A percentile compares a stretch with the other conserved stretches of the same genome.
Conservation (phyloP, 495 filamentous ascomycete genomes). For the Neurospora sp. region DNA sequence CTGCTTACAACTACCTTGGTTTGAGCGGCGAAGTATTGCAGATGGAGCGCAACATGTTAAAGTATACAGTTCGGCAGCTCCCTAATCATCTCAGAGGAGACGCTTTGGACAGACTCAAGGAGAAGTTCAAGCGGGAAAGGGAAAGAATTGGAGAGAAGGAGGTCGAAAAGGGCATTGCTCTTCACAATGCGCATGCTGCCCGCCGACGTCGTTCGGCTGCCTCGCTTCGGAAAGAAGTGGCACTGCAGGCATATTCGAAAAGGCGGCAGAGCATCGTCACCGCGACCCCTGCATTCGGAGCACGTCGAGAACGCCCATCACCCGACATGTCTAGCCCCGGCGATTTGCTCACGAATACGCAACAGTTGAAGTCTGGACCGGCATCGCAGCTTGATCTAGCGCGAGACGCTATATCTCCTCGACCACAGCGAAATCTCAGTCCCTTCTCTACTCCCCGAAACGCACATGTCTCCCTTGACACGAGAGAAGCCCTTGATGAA, state of each 20-base stretch:
- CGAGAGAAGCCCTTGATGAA: constrained; percentile 71
- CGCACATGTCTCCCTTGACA: constrained; percentile 43
- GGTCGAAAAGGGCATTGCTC: constrained; percentile 82
- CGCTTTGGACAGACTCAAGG: constrained; percentile 77
- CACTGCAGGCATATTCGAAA: constrained; percentile 52
- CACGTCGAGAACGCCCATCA: constrained; percentile 19
- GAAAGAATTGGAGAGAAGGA: constrained; percentile 81
- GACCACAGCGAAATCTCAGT: constrained; percentile 47
- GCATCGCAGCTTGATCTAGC: constrained; percentile 9
- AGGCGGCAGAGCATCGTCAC: constrained; percentile 17
- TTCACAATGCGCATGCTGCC: constrained; percentile 66
- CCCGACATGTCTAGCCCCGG: constrained; percentile 52
- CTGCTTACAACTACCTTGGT: constrained; percentile 87
- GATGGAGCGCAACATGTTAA: constrained; percentile 85
- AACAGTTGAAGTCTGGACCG: constrained; percentile 20
- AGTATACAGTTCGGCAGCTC: constrained; percentile 81
- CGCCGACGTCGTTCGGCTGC: constrained; percentile 63
- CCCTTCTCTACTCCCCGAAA: constrained; percentile 50
- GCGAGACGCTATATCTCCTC: constrained; percentile 37
- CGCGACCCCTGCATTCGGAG: neutral
- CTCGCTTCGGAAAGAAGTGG: constrained; percentile 70
- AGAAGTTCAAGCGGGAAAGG: constrained; percentile 79
- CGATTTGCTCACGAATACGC: constrained; percentile 72
- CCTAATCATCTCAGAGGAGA: constrained; percentile 84
- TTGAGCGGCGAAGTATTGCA: constrained; percentile 81